Evolutionary conservation across 768 basidiomycete species (phyloP).

Genomic region (Tylopilus cervinicoccineus): DNA sequence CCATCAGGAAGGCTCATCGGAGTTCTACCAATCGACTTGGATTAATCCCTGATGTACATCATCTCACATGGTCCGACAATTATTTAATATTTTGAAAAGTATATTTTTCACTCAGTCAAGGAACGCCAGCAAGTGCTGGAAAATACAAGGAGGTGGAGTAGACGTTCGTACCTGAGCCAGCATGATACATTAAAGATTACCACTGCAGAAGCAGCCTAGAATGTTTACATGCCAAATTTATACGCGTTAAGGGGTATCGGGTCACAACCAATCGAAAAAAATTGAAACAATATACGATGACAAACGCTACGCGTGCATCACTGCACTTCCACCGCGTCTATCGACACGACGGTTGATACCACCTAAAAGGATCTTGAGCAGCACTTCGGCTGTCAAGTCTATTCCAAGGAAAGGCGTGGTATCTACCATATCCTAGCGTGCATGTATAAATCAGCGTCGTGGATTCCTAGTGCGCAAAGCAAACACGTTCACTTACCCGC

Average conservation of each 20-base stretch:
- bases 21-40: no score
- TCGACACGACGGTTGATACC: conserved; percentile 60
- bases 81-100: no score
- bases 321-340: conserved; percentile 22
- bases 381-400: conserved; percentile 40
- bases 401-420: conserved; percentile 52
- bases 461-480: not conserved
- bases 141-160: no score
- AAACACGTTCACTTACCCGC: conserved; percentile 33
- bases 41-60: no score
- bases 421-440: conserved; percentile 63
- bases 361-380: conserved; percentile 63
- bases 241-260: not conserved
- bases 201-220: no score
- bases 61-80: no score
- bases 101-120: no score
- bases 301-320: conserved; percentile 16
- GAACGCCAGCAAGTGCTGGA: no score
- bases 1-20: no score
- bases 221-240: not conserved
- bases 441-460: not conserved
- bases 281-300: not conserved
- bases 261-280: not conserved
- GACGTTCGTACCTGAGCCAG: no score
- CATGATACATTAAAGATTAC: no score